Percentiles rank a stretch among this genome's conserved stretches.
Evolutionary conservation across 805 yeast genomes (phyloP).

Genomic region (Starmerella sp.): DNA sequence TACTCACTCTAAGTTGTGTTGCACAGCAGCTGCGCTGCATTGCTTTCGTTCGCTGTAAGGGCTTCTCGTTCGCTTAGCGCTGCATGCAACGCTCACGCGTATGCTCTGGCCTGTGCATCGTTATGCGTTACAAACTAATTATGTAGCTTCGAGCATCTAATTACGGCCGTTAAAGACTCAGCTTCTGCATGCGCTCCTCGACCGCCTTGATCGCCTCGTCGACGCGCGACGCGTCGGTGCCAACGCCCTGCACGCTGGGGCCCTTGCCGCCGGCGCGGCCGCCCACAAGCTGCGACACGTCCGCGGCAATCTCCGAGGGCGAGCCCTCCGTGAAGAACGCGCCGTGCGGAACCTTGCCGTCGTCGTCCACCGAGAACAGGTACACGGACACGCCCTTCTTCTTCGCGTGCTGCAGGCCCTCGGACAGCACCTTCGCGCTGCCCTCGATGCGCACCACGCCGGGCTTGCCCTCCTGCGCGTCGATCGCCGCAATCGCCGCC

Average conservation of each 20-base stretch:
- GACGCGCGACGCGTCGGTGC: conserved; percentile 63
- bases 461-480: conserved; percentile 42
- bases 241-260: conserved; percentile 92
- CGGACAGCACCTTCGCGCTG: conserved; percentile 88
- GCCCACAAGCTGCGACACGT: conserved; percentile 66
- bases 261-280: conserved; percentile 99
- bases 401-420: conserved; percentile 66
- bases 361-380: conserved; percentile 38
- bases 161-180: not conserved
- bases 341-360: conserved; percentile 84
- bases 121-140: no score
- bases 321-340: conserved; percentile 74
- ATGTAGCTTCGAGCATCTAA: no score
- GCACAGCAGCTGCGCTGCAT: no score
- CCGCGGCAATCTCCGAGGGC: conserved; percentile 62
- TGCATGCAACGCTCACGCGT: no score
- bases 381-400: conserved; percentile 23
- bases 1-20: no score
- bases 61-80: no score
- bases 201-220: conserved; percentile 65
- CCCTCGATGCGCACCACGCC: conserved; percentile 53
- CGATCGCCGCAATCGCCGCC: conserved; percentile 67
- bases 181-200: conserved; percentile 38
- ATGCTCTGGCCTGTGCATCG: not conserved
- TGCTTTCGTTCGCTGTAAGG: no score